phyloP scores from a whole-genome alignment of 2,329 filamentous ascomycete species.

The Clonostachys byssicola region DNA sequence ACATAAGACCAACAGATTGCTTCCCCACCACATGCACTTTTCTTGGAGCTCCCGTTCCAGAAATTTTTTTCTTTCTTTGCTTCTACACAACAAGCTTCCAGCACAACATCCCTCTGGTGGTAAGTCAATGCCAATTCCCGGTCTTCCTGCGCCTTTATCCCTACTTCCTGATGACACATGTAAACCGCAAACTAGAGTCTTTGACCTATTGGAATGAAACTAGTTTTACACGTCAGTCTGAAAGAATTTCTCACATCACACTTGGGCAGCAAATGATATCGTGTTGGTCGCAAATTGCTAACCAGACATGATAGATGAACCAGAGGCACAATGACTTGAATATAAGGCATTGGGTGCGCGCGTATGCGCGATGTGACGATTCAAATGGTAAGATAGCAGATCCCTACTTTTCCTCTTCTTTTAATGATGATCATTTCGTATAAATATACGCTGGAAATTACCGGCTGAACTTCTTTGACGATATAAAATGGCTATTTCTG shows the following conservation, averaged over 20 bases:
- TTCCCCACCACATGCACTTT: conserved; percentile 6
- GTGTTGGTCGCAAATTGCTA: too few species aligned
- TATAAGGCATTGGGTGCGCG: too few species aligned
- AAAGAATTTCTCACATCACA: conserved; percentile 34
- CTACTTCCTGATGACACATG: conserved; percentile 70
- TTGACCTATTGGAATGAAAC: conserved; percentile 88
- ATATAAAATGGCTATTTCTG: conserved; percentile 86
- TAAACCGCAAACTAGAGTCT: conserved; percentile 97
- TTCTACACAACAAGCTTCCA: conserved; percentile 11
- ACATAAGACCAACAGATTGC: conserved; percentile 9
- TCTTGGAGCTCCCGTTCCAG: conserved; percentile 10
- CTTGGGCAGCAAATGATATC: neutral
- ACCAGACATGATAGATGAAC: too few species aligned
- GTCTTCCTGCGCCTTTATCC: conserved; percentile 6
- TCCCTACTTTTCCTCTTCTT: conserved; percentile 1
- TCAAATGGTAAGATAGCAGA: too few species aligned
- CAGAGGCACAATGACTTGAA: too few species aligned
- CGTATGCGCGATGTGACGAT: too few species aligned
- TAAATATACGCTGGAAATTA: conserved; percentile 87
- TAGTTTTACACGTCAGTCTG: conserved; percentile 90
- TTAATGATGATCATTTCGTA: conserved; percentile 61
- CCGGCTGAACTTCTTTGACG: conserved; percentile 82
- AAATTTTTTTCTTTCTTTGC: conserved; percentile 12
- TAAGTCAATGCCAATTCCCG: conserved; percentile 9
- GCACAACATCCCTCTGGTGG: conserved; percentile 3